Base-by-base conservation (phyloP, 2,329 filamentous ascomycete genomes). In the Beauveria scarabaeidicola region DNA sequence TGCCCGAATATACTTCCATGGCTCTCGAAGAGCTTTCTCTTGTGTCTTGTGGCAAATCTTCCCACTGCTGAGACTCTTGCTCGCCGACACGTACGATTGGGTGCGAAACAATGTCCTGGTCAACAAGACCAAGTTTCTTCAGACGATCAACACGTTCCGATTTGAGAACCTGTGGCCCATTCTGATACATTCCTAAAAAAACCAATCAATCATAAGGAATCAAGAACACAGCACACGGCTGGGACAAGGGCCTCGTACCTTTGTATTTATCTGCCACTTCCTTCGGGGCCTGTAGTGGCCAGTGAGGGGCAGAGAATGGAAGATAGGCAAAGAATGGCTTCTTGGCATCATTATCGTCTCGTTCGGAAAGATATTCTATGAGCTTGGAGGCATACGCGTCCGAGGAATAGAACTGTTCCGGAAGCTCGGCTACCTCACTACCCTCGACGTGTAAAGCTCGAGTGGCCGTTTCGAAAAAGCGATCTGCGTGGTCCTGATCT, bases 1-100 rank as follows among this genome's bases (percentile, higher is more conserved):
- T 87, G 13, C 75, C 84, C 0, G 84, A 83, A 61, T 81, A 87
- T 3, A 81, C 78, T 65, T 86, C 83, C 83, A 85, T 85, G 0
- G 80, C 78, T 25, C 72, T 77, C 64, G 69, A 76, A 9, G 80
- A 82, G 59, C 77, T 77, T 3, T 72, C 72, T 57, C 72, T 72
- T 61, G 79, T 77, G 29, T 79, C 76, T 1, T 74, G 69, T 2
- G 71, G 72, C 67, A 81, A 67, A 4, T 77, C 75, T 3, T 69
- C 66, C 80, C 80, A 82, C 41, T 76, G 69, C 63, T 76, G 77
- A 4, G 77, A 71, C 60, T 79, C 76, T 19, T 56, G 59, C 23
- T 78, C 74, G 3, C 77, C 77, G n/a, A 64, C 63, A 13, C 56
- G 52, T 0, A 81, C 74, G 1, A 82, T 76, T 0, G 77, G 76